These are phyloP conservation scores for Lactifluus piperatus DNA, from an alignment of 768 basidiomycete species.

Conservation along the genomic window DNA sequence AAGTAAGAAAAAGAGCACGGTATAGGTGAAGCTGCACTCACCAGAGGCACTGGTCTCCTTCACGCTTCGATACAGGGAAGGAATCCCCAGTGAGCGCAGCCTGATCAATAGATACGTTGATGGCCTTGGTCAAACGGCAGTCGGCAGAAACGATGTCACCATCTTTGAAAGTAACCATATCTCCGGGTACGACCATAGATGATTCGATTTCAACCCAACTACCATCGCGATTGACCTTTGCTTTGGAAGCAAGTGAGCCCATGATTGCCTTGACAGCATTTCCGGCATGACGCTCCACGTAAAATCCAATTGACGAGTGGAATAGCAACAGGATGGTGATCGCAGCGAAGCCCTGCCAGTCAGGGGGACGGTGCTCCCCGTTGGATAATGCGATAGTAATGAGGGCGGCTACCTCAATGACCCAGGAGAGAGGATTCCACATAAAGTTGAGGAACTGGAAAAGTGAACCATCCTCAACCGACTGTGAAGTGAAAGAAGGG, in stretches of 20 bases:
- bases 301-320: conserved; percentile 96
- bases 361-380: conserved; percentile 74
- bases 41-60: conserved; percentile 97
- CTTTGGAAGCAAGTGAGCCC: conserved; percentile 98
- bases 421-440: too few relatives aligned
- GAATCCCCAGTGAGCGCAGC: conserved; percentile 98
- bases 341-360: conserved; percentile 98
- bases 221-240: too few relatives aligned
- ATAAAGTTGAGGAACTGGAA: too few relatives aligned
- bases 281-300: conserved; percentile 95
- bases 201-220: conserved; percentile 96
- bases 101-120: too few relatives aligned
- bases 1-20: conserved; percentile 10
- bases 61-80: conserved; percentile 85
- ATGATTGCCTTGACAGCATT: too few relatives aligned
- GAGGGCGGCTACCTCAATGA: too few relatives aligned
- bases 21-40: conserved; percentile 35
- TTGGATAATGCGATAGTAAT: too few relatives aligned
- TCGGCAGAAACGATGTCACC: conserved; percentile 98
- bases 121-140: conserved; percentile 91
- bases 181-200: conserved; percentile 83
- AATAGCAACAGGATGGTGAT: conserved; percentile 90
- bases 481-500: too few relatives aligned
- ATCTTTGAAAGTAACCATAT: conserved; percentile 97
- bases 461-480: too few relatives aligned